Conservation (phyloP, 495 filamentous ascomycete species). For the Penicillium waksmanii region DNA sequence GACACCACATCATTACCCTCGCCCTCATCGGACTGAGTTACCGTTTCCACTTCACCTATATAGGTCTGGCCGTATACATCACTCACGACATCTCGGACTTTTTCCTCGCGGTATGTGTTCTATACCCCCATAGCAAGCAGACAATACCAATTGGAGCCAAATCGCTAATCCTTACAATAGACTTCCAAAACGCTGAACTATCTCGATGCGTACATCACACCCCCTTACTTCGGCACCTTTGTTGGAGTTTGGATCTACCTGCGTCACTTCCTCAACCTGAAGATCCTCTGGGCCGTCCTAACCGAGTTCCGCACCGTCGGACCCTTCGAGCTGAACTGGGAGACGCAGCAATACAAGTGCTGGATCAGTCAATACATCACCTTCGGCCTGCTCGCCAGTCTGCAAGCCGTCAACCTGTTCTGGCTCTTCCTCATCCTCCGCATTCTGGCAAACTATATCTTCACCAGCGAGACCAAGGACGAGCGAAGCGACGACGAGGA, state of each 20-base stretch:
- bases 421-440: constrained; percentile 84
- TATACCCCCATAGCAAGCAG: not conserved
- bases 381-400: constrained; percentile 65
- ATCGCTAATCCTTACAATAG: constrained; percentile 43
- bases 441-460: constrained; percentile 65
- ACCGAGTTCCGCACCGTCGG: constrained; percentile 89
- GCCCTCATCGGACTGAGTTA: constrained; percentile 89
- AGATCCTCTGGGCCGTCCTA: constrained; percentile 81
- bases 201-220: constrained; percentile 73
- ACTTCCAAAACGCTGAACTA: constrained; percentile 96
- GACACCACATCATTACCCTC: constrained; percentile 91
- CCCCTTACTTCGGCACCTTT: constrained; percentile 84
- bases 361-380: constrained; percentile 75
- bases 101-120: constrained; percentile 81
- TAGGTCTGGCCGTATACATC: constrained; percentile 96
- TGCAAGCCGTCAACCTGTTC: constrained; percentile 84
- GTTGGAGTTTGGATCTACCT: constrained; percentile 88
- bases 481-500: constrained; percentile 66
- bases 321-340: constrained; percentile 86
- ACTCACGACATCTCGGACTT: constrained; percentile 97
- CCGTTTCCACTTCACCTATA: constrained; percentile 97
- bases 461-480: constrained; percentile 54
- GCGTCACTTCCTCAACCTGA: constrained; percentile 88
- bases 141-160: not conserved
- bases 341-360: constrained; percentile 82